Base-by-base conservation (phyloP, 2,329 filamentous ascomycete genomes). In the Cercospora brassicicola region DNA sequence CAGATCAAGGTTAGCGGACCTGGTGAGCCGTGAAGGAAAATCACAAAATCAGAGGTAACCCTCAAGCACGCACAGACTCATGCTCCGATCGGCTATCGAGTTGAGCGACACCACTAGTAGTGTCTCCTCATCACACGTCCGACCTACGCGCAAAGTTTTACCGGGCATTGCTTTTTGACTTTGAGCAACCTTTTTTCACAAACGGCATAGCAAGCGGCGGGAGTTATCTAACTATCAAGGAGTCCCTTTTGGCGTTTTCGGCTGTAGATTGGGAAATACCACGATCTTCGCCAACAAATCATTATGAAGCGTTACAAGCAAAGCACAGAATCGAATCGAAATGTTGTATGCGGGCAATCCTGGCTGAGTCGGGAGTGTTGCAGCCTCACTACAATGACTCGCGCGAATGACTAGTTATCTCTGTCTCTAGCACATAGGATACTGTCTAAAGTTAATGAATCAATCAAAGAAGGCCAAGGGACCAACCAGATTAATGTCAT, bases 1-100 rank as follows among this genome's bases (percentile, higher is more conserved):
- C 77, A 78, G 61, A 79, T 79, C 73, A 79, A 79, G 66, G 77
- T 79, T 67, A 78, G 76, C 66, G 78, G 78, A 9, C 78, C 78
- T 18, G 77, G 77, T n/a, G 78, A 79, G 68, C 76, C 78, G 30
- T 79, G 72, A 77, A 36, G 30, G 26, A 26, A 56, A 15, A 23
- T 59, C 30, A 11, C 55, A 13, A 18, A 33, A 36, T 28, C 28
- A 28, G 62, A 64, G 31, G 48, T 64, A 56, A 64, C 61, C n/a
- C 28, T 31, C 48, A 68, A 20, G 45, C 31, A 33, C 28, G 20
- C 36, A 45, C 62, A 64, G 51, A 64, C 60, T 26, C 48, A 33
- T 11, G 31, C 62, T 39, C 48, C 62, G 13, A 55, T 64, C 31
- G 62, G 39, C 15, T 57, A 33, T 36, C 62, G 62, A 28, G 62